Base-by-base conservation (phyloP, 1,284 basidiomycete genomes). In the Phellopilus nigrolimitatus region DNA sequence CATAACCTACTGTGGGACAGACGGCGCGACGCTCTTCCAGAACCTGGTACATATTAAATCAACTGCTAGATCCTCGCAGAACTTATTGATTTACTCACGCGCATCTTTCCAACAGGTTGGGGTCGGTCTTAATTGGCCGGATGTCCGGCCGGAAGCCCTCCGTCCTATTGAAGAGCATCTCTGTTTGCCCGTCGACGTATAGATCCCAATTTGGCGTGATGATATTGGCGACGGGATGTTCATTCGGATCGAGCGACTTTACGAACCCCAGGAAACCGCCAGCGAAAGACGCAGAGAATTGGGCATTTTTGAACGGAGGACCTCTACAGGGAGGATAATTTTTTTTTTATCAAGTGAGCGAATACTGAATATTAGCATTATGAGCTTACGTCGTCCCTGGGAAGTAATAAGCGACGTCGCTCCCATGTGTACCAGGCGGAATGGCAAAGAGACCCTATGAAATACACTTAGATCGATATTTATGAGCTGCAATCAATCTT, bases 231-330 rank as follows among this genome's bases (percentile, higher is more conserved):
- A 61, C 51, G 15, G 60, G 53, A 48, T 73, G 71, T 17, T 59
- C 43, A 46, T 73, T 73, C 1, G 72, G 70, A 53, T 73, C 59
- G 19, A 63, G 57, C 0, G 63, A 60, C 39, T 66, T 56, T 0
- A 58, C 68, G 40, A 74, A 68, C 41, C 67, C 61, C n/a, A 70
- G 51, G 63, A 74, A 75, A 0, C 66, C 64, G 47, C 68, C 63
- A 3, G 68, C 58, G 47, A 75, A 75, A 3, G 72, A 66, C 27
- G 65, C 64, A 48, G 62, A 55, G 57, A 75, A 73, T 5, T 58
- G 60, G 7, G 64, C 45, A 57, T 73, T 71, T 24, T 66, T 57
- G 60, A 67, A 71, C 0, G 61, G 42, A 1, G 67, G 67, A 22
- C 57, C 31, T 4, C 49, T 40, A 25, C 8, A 47, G 10, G 33